phyloP scores from a whole-genome alignment of 495 filamentous ascomycete genomes.

The Trichoderma erinaceum region DNA sequence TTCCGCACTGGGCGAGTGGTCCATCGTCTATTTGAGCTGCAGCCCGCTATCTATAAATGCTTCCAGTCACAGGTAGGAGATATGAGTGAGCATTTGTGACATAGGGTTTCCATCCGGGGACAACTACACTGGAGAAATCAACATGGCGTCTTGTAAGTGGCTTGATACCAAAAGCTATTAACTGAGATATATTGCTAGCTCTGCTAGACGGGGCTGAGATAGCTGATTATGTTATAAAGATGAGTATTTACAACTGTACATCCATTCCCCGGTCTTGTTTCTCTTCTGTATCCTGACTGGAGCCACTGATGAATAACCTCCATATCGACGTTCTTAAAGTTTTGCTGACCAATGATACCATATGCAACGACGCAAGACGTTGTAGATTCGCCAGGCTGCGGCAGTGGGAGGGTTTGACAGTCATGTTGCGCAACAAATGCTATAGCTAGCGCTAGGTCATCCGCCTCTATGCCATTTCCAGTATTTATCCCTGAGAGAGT shows the following conservation, averaged over 20 bases:
- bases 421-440: neutral
- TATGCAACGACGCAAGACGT: constrained; percentile 11
- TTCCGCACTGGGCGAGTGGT: too few relatives aligned
- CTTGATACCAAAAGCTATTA: too few relatives aligned
- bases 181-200: too few relatives aligned
- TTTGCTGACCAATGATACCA: constrained; percentile 13
- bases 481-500: neutral
- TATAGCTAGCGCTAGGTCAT: neutral
- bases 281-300: neutral
- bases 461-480: neutral
- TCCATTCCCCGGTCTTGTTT: constrained; percentile 1
- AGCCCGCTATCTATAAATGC: too few relatives aligned
- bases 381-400: constrained; percentile 10
- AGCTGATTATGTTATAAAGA: neutral
- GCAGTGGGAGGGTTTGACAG: neutral
- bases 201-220: neutral
- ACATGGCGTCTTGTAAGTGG: too few relatives aligned
- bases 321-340: constrained; percentile 10
- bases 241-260: constrained; percentile 12
- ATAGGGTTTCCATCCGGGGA: too few relatives aligned
- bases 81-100: too few relatives aligned
- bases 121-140: too few relatives aligned
- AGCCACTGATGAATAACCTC: constrained; percentile 12
- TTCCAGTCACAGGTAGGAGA: too few relatives aligned
- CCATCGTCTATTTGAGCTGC: too few relatives aligned